Base-by-base conservation (phyloP, 768 basidiomycete species). In the Rhodotorula taiwanensis region DNA sequence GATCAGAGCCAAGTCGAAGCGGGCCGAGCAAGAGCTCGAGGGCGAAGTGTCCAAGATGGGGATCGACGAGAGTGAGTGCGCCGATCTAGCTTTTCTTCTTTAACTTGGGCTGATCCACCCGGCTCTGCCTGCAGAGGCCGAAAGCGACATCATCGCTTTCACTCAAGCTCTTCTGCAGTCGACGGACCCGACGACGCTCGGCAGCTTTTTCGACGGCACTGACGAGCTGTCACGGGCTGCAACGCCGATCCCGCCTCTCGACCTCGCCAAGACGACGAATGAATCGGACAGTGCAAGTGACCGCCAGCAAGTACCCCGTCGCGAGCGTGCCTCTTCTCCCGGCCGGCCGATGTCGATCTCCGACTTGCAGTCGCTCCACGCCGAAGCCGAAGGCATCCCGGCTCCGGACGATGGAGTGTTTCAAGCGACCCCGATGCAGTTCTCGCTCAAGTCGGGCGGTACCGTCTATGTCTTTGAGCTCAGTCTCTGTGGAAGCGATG, bases 401-500 rank as follows among this genome's bases (percentile, higher is more conserved):
- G 20, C 25, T 13, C 55, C 62, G 9, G 53, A 55, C 25, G 67
- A 69, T 20, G 63, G 67, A 2, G 63, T 69, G 16, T 64, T 54
- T 31, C 57, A 64, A 13, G 67, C 57, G 10, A 53, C 39, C 13
- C 59, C 67, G 45, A 60, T 30, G 34, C 67, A 61, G 48, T 68
- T 68, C 52, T 53, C 62, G 30, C 58, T 69, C 11, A 58, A 51
- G 49, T 59, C 60, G 8, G 63, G 62, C 3, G 60, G 63, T 9
- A 45, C 54, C 30, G 33, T 53, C n/a, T 55, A 64, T 44, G 57
- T 61, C 9, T 69, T 91, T 69, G 85, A 92, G 74, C 75, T 93
- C 62, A 86, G 88, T 69, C 66, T 89, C 45, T 80, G 86, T 25
- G 76, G 78, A 4, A 72, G 72, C 5, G 75, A 76, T 18, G 73